Percentiles rank a stretch among this genome's conserved stretches.
phyloP scores from a whole-genome alignment of 1,284 basidiomycete genomes.

The Hypsizygus ulmarius region DNA sequence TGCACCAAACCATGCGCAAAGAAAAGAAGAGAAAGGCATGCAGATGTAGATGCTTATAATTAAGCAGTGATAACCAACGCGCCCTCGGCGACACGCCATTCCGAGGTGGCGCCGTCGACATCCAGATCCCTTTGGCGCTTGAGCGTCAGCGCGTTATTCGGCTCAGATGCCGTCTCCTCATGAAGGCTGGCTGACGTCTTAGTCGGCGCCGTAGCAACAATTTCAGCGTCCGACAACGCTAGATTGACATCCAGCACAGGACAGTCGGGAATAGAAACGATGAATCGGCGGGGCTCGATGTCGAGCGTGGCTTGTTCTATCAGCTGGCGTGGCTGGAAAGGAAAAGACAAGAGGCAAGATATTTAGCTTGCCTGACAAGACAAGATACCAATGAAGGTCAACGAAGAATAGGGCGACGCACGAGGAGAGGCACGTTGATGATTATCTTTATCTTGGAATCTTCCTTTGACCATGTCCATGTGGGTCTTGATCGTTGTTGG shows the following conservation, averaged over 20 bases:
- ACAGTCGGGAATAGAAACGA: constrained; percentile 45
- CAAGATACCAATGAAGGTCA: background rate
- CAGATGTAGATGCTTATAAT: constrained; percentile 5
- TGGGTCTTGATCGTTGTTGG: constrained; percentile 9
- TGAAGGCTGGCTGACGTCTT: constrained; percentile 14
- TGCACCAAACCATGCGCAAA: too few relatives aligned
- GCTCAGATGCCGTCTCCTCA: constrained; percentile 23
- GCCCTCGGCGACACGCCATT: constrained; percentile 58
- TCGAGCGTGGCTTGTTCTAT: constrained; percentile 54
- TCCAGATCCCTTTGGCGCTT: constrained; percentile 57
- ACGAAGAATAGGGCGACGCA: constrained; percentile 24
- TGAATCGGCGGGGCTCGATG: constrained; percentile 54
- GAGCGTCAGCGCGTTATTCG: constrained; percentile 39
- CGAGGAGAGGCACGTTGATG: constrained; percentile 53
- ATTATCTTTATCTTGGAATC: constrained; percentile 41
- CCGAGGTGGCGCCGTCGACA: constrained; percentile 57
- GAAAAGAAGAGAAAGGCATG: too few relatives aligned
- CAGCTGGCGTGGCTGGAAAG: constrained; percentile 40
- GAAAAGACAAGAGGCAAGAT: background rate
- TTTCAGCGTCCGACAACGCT: constrained; percentile 47
- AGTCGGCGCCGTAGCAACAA: constrained; percentile 28
- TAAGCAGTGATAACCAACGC: constrained; percentile 37
- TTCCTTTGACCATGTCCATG: constrained; percentile 52
- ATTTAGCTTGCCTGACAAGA: too few relatives aligned
- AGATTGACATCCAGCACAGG: constrained; percentile 57